A percentile compares a stretch with the other conserved stretches of the same genome.
Evolutionary conservation across 176 grass and related monocot species (phyloP).

Genomic region (Urochloa ruziziensis): DNA sequence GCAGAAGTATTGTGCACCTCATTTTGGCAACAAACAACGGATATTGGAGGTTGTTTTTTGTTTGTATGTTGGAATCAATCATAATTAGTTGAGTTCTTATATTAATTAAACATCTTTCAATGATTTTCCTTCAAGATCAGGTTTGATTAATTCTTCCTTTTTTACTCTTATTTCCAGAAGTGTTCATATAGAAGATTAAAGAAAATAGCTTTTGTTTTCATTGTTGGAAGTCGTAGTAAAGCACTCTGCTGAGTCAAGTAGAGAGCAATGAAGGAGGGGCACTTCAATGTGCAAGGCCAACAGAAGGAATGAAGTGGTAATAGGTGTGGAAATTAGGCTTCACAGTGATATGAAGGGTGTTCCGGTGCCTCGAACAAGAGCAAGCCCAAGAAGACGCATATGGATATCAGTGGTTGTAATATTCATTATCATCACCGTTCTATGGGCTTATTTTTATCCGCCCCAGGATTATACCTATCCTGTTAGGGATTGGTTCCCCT

Average conservation of each 20-base stretch:
- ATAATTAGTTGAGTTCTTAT: neutral
- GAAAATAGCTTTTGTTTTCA: neutral
- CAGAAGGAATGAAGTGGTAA: conserved; percentile 55
- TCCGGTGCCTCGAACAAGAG: conserved; percentile 36
- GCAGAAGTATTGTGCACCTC: neutral
- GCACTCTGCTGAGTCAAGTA: neutral
- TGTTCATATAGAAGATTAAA: neutral
- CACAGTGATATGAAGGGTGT: conserved; percentile 39
- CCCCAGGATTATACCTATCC: conserved; percentile 61
- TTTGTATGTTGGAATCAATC: neutral
- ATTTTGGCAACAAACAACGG: neutral
- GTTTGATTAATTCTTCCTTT: neutral
- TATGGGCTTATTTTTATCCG: conserved; percentile 66
- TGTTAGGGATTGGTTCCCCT: conserved; percentile 70
- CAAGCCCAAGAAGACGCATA: conserved; percentile 40
- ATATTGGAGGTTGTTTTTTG: neutral
- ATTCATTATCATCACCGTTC: conserved; percentile 36
- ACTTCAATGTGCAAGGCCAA: neutral
- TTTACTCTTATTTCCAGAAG: neutral
- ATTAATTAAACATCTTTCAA: neutral
- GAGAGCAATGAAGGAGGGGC: neutral
- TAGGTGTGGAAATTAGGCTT: conserved; percentile 28
- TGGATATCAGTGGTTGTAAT: conserved; percentile 53
- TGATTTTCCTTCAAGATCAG: neutral
- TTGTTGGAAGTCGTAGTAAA: neutral